Base-by-base conservation (phyloP, 2,329 filamentous ascomycete species). In the Phyllosticta citrichinensis region DNA sequence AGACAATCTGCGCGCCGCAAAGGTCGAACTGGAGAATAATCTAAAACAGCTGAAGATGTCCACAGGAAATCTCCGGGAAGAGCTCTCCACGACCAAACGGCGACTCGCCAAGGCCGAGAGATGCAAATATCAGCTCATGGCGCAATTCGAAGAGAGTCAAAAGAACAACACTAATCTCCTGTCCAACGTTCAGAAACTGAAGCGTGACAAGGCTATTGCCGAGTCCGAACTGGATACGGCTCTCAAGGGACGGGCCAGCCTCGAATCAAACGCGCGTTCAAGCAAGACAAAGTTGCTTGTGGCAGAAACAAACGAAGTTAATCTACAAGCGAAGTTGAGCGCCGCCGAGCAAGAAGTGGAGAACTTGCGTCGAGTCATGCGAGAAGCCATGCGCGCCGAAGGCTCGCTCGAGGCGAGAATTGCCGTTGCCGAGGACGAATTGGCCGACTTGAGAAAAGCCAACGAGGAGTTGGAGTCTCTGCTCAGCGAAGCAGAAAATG, bases 381-480 rank as follows among this genome's bases (percentile, higher is more conserved):
- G 62, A 5, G 65, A 68, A 51, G 65, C 70, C 14, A 67, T 70
- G 22, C 56, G 65, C 33, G 70, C 68, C 9, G 71, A 73, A 57
- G 67, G 67, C n/a, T 66, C 67, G 47, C 62, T 74, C 8, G 30
- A 65, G 5, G 53, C 58, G 10, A 68, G 69, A 27, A 66, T 74
- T 27, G 62, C 66, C 2, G 63, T 66, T 24, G 70, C 72, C 3
- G 72, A 74, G 59, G 63, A 70, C 19, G 70, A 74, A 24, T 62
- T 74, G 17, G 52, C 64, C 6, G 66, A 61, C 14, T 67, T 73
- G 1, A 66, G 65, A 33, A 62, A 67, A 5, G 69, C 70, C 6
- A 74, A 74, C 57, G 56, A 67, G 50, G 65, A 65, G 1, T 64
- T 74, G 2, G 72, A 73, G 54, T 63, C 64, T 0, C 71, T 74